phyloP scores from a whole-genome alignment of 495 filamentous ascomycete genomes.

The Lasiosphaeria hispida region DNA sequence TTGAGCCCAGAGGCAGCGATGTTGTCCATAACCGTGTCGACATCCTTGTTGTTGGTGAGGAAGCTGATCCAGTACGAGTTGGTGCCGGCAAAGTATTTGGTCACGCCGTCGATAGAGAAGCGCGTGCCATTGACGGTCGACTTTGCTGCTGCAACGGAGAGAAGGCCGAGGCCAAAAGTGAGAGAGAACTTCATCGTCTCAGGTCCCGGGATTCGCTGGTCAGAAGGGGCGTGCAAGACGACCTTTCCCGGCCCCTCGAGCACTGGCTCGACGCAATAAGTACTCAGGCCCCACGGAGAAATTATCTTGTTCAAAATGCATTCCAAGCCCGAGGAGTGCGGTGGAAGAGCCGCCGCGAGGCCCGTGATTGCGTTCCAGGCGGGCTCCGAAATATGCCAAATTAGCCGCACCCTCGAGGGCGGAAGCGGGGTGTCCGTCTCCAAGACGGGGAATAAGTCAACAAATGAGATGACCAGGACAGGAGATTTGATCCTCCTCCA shows the following conservation, averaged over 20 bases:
- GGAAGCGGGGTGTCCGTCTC: conserved; percentile 19
- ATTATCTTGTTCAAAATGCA: neutral
- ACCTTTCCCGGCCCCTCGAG: neutral
- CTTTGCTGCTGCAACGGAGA: conserved; percentile 17
- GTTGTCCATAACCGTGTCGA: conserved; percentile 57
- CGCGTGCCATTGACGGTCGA: conserved; percentile 24
- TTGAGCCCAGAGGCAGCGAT: conserved; percentile 56
- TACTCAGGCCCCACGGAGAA: neutral
- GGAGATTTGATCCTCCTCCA: no score
- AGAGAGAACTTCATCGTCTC: conserved; percentile 22
- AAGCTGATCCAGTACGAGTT: conserved; percentile 77
- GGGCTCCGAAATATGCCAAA: neutral
- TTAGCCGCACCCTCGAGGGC: conserved; percentile 19
- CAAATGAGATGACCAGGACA: no score
- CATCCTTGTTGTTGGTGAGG: conserved; percentile 60
- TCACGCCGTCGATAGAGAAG: conserved; percentile 62
- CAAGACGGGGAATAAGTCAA: no score
- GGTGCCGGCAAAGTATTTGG: conserved; percentile 63
- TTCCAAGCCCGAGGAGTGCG: neutral
- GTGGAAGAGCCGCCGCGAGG: neutral
- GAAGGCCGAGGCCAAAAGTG: conserved; percentile 19
- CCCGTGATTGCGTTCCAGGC: neutral
- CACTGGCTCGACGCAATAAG: conserved; percentile 1
- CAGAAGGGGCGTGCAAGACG: neutral
- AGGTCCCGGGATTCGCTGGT: neutral